Base-by-base conservation (phyloP, 768 basidiomycete species). In the Tulasnella sp. region DNA sequence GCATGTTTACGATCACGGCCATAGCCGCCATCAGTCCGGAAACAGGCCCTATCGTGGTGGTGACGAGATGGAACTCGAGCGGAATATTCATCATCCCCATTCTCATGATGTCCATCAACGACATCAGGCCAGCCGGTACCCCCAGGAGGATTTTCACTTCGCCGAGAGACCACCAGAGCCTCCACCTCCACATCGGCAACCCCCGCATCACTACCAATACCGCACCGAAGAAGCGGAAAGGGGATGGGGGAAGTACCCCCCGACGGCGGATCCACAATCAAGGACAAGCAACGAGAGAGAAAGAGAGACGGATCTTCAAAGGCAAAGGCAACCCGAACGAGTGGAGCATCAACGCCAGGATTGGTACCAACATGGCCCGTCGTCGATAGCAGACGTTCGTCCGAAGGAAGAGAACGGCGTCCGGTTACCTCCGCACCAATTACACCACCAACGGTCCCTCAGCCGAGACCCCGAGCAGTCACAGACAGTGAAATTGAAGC, bases 41-140 rank as follows among this genome's bases (percentile, higher is more conserved):
- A 32, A 48, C 15, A 23, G 1, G 1, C 45, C 45, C 34, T 32
- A 48, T n/a, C 45, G 27, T n/a, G 27, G 27, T 3, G 45, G 15
- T 14, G 34, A 48, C 15, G 45, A 48, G 45, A 48, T 29, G 36
- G 32, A 49, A 36, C 35, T 59, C 41, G 27, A 52, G 39, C 40
- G 57, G 72, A 86, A 78, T 63, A 65, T 70, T 7, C 80, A 78
- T 41, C 72, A 63, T 0, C 63, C 75, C n/a, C 69, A 73, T 34
- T 69, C 74, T n/a, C n/a, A n/a, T n/a, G n/a, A n/a, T n/a, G n/a
- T n/a, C n/a, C n/a, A n/a, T 29, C 83, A 83, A 60, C 69, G 77
- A 15, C 64, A 78, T 71, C 52, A 68, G 74, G 67, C 63, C n/a
- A n/a, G n/a, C n/a, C n/a, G n/a, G 74, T 67, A 63, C 75, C 58